Evolutionary conservation across 345 rosid species (phyloP), one percentile per base, ranked within the genome.

Genomic region (Euphorbia tirucalli): DNA sequence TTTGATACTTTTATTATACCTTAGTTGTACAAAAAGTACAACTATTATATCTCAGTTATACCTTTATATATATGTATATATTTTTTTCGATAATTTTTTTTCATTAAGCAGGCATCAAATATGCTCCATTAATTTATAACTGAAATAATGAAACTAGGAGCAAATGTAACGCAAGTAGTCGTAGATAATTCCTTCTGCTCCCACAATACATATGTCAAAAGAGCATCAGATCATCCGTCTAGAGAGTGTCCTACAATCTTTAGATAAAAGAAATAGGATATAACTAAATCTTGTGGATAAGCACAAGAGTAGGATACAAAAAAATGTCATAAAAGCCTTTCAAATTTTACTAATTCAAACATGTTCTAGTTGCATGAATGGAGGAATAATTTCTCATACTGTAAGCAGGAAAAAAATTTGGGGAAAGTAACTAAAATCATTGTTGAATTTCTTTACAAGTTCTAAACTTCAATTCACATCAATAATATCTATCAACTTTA

Each of bases 201-300:
- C 75, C 93, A 84, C 80, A 91, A 75, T 39, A 91, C 91, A 72
- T 91, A 93, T 25, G 97, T 91, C 25, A 91, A 72, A 69, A 93
- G 91, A n/a, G 98, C 96, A 15, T 96, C 98, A 21, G 96, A 89
- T 63, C 98, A 97, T 83, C 98, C 97, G 61, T 97, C 98, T 86
- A 93, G 81, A 65, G 98, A 91, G 81, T 93, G 97, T 49, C 98
- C 98, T 61, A 93, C 91, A 72, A 93, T 86, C 98, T 93, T 57
- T 67, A 55, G 61, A 71, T 25, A 61, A 61, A 67, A 72, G 50
- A 71, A 69, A 49, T 24, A 11, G 44, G 57, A 49, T 60, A 46
- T 50, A 61, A 56, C 24, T 28, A 58, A 52, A 70, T 62, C 25
- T 61, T 58, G 30, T n/a, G 28, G 50, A 35, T 49, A 35, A 43